Percentiles rank a stretch among this genome's conserved stretches.
Conservation (phyloP, 495 filamentous ascomycete species). For the Penicillium lividum region DNA sequence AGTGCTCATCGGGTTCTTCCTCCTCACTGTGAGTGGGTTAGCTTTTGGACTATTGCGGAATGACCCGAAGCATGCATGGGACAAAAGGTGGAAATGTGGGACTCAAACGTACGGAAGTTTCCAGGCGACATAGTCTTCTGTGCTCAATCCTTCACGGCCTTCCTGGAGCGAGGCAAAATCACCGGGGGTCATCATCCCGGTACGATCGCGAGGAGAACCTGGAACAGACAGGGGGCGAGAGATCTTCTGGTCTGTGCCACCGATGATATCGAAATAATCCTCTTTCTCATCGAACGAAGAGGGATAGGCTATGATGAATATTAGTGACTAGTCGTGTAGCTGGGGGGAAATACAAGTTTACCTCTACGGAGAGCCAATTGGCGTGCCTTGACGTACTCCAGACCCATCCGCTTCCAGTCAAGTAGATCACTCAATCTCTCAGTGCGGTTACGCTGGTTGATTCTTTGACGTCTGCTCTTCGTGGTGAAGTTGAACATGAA, state of each 20-base stretch:
- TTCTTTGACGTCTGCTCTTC: slow-evolving; percentile 92
- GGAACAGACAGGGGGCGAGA: slow-evolving; percentile 90
- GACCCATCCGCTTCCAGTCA: slow-evolving; percentile 99
- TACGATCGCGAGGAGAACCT: slow-evolving; percentile 84
- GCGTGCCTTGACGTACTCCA: slow-evolving; percentile 98
- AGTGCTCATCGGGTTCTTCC: slow-evolving; percentile 92
- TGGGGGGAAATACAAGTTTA: slow-evolving; percentile 24
- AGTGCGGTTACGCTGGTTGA: slow-evolving; percentile 98
- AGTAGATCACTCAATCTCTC: slow-evolving; percentile 91
- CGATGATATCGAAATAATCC: slow-evolving; percentile 81
- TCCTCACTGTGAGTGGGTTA: slow-evolving; percentile 65
- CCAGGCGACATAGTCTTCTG: slow-evolving; percentile 98
- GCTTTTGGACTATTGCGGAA: background rate
- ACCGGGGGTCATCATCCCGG: slow-evolving; percentile 98
- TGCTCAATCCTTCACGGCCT: slow-evolving; percentile 86
- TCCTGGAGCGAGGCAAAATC: slow-evolving; percentile 97
- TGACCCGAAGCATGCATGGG: background rate
- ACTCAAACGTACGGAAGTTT: slow-evolving; percentile 81
- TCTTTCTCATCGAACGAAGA: slow-evolving; percentile 73
- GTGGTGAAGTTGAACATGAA: slow-evolving; percentile 95
- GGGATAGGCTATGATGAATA: slow-evolving; percentile 65
- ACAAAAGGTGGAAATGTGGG: slow-evolving; percentile 1
- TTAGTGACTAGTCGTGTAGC: slow-evolving; percentile 8
- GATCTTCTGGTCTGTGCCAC: slow-evolving; percentile 87
- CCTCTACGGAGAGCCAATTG: slow-evolving; percentile 86